phyloP scores from a whole-genome alignment of 768 basidiomycete species.

The Pseudohyphozyma bogoriensis region DNA sequence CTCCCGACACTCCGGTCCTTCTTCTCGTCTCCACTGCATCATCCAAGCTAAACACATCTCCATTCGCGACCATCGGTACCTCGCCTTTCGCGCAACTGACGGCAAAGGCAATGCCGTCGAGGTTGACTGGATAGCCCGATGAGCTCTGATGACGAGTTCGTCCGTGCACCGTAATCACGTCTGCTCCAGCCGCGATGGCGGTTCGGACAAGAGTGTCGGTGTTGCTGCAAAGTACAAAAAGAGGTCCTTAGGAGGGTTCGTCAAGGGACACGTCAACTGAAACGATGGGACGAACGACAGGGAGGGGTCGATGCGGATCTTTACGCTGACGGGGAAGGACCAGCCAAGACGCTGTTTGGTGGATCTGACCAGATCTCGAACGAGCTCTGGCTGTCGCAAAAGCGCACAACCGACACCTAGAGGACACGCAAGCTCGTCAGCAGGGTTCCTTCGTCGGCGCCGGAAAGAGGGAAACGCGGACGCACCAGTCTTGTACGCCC shows the following conservation, averaged over 20 bases:
- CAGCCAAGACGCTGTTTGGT: constrained; percentile 42
- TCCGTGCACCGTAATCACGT: constrained; percentile 44
- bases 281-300: constrained; percentile 36
- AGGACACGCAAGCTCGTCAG: constrained; percentile 44
- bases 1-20: constrained; percentile 40
- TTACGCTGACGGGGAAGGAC: constrained; percentile 43
- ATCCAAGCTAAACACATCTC: constrained; percentile 41
- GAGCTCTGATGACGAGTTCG: constrained; percentile 44
- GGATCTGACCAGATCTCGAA: constrained; percentile 42
- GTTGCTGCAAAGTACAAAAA: constrained; percentile 32
- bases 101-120: constrained; percentile 42
- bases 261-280: no score
- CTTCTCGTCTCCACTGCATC: constrained; percentile 39
- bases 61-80: constrained; percentile 44
- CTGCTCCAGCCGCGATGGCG: constrained; percentile 41
- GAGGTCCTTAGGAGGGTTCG: no score
- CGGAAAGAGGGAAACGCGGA: background rate
- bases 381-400: constrained; percentile 43
- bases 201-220: constrained; percentile 42
- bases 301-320: constrained; percentile 45
- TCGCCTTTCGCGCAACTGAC: constrained; percentile 40
- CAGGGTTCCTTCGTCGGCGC: background rate
- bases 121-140: constrained; percentile 40
- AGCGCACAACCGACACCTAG: constrained; percentile 45
- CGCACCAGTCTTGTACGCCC: background rate